Evolutionary conservation across 2,329 filamentous ascomycete species (phyloP).

Genomic region (Scortechinia acanthostroma): DNA sequence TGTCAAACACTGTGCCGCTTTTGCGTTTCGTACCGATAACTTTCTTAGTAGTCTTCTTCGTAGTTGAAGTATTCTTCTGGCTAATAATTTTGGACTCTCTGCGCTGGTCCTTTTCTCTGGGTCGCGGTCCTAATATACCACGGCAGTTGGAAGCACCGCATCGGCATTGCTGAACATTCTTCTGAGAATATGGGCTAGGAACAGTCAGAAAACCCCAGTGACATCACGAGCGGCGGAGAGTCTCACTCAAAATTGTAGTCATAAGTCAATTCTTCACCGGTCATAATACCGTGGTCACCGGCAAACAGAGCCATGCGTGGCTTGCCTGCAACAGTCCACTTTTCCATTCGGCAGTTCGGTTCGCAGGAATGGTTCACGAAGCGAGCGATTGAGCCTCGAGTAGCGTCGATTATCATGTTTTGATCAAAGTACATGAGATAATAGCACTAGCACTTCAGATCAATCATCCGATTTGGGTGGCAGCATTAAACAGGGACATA

Average conservation of each 20-base stretch:
- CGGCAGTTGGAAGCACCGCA: conserved; percentile 55
- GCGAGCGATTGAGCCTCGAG: conserved; percentile 59
- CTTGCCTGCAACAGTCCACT: conserved; percentile 89
- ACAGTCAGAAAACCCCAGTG: conserved; percentile 1
- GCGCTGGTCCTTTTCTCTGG: conserved; percentile 29
- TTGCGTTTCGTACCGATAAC: conserved; percentile 21
- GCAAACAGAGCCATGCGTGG: conserved; percentile 96
- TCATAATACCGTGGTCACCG: conserved; percentile 81
- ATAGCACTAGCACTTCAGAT: no score
- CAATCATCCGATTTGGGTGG: no score
- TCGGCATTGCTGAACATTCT: conserved; percentile 56
- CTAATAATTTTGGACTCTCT: no score
- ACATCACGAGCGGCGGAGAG: neutral
- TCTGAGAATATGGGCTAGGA: conserved; percentile 44
- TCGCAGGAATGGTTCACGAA: conserved; percentile 91
- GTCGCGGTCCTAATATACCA: conserved; percentile 49
- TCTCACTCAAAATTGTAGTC: conserved; percentile 67
- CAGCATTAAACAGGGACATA: conserved; percentile 21
- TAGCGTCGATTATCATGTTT: conserved; percentile 66
- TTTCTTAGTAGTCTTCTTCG: conserved; percentile 9
- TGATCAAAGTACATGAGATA: conserved; percentile 69
- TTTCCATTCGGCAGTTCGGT: conserved; percentile 95
- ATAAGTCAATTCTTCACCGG: conserved; percentile 91
- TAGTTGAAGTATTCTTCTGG: no score
- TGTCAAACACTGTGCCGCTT: conserved; percentile 8